Evolutionary conservation across 495 filamentous ascomycete genomes (phyloP), one percentile per base, ranked within the genome.

Genomic region (Polyplosphaeria fusca): DNA sequence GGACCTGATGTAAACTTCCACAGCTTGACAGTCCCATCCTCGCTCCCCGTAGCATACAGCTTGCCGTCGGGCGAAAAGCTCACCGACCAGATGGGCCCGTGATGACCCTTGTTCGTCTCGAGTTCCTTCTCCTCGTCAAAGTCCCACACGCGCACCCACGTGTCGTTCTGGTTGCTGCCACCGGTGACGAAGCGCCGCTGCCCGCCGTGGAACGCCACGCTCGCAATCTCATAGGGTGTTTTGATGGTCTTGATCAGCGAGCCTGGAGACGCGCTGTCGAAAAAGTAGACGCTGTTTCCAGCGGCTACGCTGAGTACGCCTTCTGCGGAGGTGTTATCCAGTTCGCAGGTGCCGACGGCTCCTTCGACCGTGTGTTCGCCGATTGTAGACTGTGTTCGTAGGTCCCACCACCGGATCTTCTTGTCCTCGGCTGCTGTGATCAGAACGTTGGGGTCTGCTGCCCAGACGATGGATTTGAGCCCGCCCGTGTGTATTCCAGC

Each of bases 1-100:
- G 79, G 75, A 22, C 86, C 84, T 18, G 75, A 72, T 56, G 82
- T 82, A 27, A 84, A 85, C 71, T 88, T 88, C 85, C 85, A 87
- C 76, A 98, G 76, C 72, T 97, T 98, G 67, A 98, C 91, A 0
- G 93, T 98, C 38, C 93, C 93, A 68, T 98, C 93, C 66, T 98
- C 93, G 38, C 91, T 96, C 23, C 91, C 93, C 0, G 94, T 97
- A 5, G 89, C 92, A 69, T 96, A 98, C 12, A 97, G 73, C 69
- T 92, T 96, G 24, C 90, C 91, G 70, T 97, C 91, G 1, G 93
- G 93, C 9, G 89, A 92, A 73, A 97, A 97, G 49, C 83, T 84
- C 47, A 94, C 81, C 18, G 88, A 93, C 94, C 93, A 97, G 52
- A 97, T 91, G 9, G 91, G 91, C 12, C 94, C 93, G 68, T 98